Percentiles rank a stretch among this genome's conserved stretches.
Evolutionary conservation across 805 yeast species (phyloP).

Genomic region (Teunomyces cretensis): DNA sequence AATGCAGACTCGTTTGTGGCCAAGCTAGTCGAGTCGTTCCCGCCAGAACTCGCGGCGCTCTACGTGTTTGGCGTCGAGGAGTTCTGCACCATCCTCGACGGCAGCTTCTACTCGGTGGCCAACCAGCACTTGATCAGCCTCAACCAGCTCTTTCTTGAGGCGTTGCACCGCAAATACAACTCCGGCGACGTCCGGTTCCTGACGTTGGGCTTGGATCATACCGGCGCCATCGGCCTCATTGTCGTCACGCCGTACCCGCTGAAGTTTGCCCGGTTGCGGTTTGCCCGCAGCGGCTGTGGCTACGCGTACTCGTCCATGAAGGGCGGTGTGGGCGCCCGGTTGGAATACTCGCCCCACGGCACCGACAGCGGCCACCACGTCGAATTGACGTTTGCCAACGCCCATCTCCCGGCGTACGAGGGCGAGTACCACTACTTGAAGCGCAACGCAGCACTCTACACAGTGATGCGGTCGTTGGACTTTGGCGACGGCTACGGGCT

Average conservation of each 20-base stretch:
- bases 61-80: conserved; percentile 71
- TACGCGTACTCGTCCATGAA: conserved; percentile 61
- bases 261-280: conserved; percentile 25
- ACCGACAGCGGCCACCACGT: conserved; percentile 16
- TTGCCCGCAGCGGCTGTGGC: conserved; percentile 53
- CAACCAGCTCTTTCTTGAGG: conserved; percentile 31
- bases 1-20: conserved; percentile 29
- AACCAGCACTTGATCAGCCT: conserved; percentile 35
- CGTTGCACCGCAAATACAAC: conserved; percentile 36
- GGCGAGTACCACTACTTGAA: conserved; percentile 47
- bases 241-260: conserved; percentile 45
- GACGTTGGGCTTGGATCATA: conserved; percentile 41
- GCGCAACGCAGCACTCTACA: conserved; percentile 54
- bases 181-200: conserved; percentile 33
- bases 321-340: conserved; percentile 68
- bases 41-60: conserved; percentile 41
- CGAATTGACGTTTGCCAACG: conserved; percentile 60
- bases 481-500: conserved; percentile 58
- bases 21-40: conserved; percentile 25
- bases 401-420: conserved; percentile 80
- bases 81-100: conserved; percentile 54
- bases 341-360: conserved; percentile 30
- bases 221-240: conserved; percentile 60
- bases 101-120: conserved; percentile 43
- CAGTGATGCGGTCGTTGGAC: conserved; percentile 52